Percentiles rank a stretch among this genome's conserved stretches.
Evolutionary conservation across 805 yeast species (phyloP).

Genomic region (Zygosaccharomyces bailii): DNA sequence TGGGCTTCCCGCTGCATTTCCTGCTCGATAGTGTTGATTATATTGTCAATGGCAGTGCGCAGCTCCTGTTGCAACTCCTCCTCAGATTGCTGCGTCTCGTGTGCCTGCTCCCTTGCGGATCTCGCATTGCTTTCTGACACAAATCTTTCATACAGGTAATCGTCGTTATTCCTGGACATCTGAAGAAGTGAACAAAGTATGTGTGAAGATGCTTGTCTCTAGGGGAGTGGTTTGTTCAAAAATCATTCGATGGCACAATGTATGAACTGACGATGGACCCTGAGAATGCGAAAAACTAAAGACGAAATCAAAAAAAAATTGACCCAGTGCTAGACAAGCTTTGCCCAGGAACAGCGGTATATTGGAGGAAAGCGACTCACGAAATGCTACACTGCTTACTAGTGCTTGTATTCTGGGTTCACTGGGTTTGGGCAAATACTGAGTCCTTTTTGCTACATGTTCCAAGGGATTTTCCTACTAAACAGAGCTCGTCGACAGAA

Average conservation of each 20-base stretch:
- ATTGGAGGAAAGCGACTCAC: not conserved
- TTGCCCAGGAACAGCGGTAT: not conserved
- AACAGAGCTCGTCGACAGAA: conserved; percentile 2
- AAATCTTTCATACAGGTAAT: conserved; percentile 20
- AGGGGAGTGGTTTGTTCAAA: not conserved
- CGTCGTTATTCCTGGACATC: conserved; percentile 13
- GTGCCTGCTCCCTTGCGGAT: conserved; percentile 10
- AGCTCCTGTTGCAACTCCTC: conserved; percentile 21
- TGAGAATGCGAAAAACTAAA: not conserved
- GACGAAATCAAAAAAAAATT: not conserved
- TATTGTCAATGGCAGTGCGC: conserved; percentile 17
- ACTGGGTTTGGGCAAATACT: conserved; percentile 19
- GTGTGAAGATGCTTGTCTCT: not conserved
- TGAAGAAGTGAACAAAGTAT: not conserved
- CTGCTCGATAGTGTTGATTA: conserved; percentile 14
- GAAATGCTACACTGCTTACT: not conserved
- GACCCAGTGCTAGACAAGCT: not conserved
- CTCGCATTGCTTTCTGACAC: conserved; percentile 15
- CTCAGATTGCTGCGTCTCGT: conserved; percentile 13
- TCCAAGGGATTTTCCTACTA: conserved; percentile 16
- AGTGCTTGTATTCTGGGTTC: not conserved
- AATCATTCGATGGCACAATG: not conserved
- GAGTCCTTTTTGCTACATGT: conserved; percentile 20
- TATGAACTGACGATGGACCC: not conserved
- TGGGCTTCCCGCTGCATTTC: conserved; percentile 14